Evolutionary conservation across 345 rosid species (phyloP).

Genomic region (Populus deltoides): DNA sequence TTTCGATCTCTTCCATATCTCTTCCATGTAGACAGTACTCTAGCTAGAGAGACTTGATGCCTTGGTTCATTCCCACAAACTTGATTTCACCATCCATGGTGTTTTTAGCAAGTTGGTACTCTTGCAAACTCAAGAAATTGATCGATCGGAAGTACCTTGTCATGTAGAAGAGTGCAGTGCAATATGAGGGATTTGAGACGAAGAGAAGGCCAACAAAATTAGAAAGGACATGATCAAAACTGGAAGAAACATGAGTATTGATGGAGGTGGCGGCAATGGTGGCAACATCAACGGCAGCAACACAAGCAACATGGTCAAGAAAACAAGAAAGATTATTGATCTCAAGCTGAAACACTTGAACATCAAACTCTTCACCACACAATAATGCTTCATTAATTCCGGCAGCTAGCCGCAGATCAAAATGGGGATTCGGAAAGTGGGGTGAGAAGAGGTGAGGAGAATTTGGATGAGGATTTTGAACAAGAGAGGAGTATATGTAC

Average conservation of each 20-base stretch:
- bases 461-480: background rate
- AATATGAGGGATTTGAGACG: background rate
- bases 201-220: background rate
- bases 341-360: background rate
- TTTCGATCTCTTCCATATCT: background rate
- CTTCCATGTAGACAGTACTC: background rate
- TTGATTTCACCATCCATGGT: background rate
- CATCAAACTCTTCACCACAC: background rate
- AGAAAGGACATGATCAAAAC: conserved; percentile 1
- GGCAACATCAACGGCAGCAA: background rate
- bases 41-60: background rate
- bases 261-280: background rate
- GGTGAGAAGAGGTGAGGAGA: background rate
- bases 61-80: background rate
- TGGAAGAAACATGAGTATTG: background rate
- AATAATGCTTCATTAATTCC: background rate
- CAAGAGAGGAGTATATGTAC: background rate
- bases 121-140: background rate
- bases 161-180: background rate
- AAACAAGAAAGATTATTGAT: background rate
- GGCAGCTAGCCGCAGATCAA: background rate
- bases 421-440: background rate
- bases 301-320: background rate
- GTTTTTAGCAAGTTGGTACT: background rate
- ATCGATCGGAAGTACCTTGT: background rate